phyloP scores from a whole-genome alignment of 179 eudicot genomes.

The Spergularia azorica region DNA sequence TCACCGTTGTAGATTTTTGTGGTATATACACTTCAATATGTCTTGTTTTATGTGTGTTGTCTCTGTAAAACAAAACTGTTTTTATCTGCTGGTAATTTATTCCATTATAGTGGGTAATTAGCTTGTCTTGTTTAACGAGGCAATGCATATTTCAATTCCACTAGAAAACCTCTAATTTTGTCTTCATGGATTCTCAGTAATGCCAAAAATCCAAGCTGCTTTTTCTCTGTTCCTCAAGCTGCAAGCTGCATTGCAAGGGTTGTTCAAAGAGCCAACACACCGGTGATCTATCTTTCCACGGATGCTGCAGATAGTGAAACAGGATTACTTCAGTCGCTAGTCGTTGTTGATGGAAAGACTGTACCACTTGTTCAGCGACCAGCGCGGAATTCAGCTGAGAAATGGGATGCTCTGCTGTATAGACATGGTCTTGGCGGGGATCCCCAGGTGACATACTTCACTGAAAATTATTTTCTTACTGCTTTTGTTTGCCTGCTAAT shows the following conservation, averaged over 20 bases:
- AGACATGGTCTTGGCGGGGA: constrained; percentile 77
- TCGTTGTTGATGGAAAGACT: constrained; percentile 62
- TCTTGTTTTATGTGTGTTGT: background rate
- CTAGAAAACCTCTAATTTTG: constrained; percentile 9
- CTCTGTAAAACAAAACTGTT: background rate
- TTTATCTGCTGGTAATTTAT: background rate
- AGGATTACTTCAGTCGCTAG: constrained; percentile 70
- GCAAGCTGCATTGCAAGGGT: constrained; percentile 82
- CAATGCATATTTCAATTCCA: background rate
- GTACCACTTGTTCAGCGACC: constrained; percentile 89
- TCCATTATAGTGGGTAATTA: background rate
- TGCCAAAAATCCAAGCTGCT: constrained; percentile 92
- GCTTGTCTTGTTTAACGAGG: background rate
- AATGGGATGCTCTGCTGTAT: constrained; percentile 96
- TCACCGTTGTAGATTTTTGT: background rate
- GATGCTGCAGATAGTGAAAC: constrained; percentile 99
- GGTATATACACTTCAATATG: background rate
- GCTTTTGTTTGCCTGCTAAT: no score
- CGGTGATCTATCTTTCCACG: constrained; percentile 89
- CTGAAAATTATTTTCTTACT: no score
- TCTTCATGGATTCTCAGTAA: constrained; percentile 52
- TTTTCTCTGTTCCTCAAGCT: constrained; percentile 91
- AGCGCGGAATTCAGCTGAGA: constrained; percentile 74
- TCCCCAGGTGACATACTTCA: constrained; percentile 59
- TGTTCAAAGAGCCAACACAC: constrained; percentile 74